Conservation (phyloP, 306 rosid genomes). For the Cucurbita pepo region DNA sequence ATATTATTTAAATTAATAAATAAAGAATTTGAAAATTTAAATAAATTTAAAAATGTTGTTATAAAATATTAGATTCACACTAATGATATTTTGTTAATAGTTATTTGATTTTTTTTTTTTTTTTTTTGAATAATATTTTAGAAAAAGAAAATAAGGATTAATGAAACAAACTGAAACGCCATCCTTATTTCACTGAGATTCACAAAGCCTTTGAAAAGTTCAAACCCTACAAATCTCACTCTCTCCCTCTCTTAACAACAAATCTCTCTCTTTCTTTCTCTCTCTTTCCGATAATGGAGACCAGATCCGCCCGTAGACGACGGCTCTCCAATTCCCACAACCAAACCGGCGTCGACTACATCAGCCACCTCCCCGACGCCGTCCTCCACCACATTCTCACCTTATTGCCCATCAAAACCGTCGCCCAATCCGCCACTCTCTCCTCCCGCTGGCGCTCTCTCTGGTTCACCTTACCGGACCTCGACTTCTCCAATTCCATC, state of each 20-base stretch:
- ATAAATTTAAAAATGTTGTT: too few relatives aligned
- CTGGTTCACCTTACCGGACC: constrained; percentile 70
- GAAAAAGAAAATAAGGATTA: background rate
- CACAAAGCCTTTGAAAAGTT: constrained; percentile 31
- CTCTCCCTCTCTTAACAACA: background rate
- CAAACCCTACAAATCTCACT: constrained; percentile 18
- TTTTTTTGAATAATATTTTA: too few relatives aligned
- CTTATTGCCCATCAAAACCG: constrained; percentile 46
- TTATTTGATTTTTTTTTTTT: too few relatives aligned
- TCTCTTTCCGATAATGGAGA: constrained; percentile 29
- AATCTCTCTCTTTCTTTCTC: too few relatives aligned
- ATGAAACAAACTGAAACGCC: constrained; percentile 21
- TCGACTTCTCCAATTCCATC: constrained; percentile 28
- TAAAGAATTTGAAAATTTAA: too few relatives aligned
- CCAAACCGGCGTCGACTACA: constrained; percentile 16
- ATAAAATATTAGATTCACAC: too few relatives aligned
- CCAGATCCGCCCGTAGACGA: constrained; percentile 41
- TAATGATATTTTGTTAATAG: too few relatives aligned
- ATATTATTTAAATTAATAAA: too few relatives aligned
- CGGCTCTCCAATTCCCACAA: constrained; percentile 13
- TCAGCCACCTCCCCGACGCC: constrained; percentile 68
- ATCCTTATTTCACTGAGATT: constrained; percentile 15
- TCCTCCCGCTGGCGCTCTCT: constrained; percentile 50
- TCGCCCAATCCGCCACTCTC: constrained; percentile 43
- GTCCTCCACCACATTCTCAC: constrained; percentile 44